phyloP scores from a whole-genome alignment of 2,329 filamentous ascomycete genomes.

The Davidsoniella neocaledoniae region DNA sequence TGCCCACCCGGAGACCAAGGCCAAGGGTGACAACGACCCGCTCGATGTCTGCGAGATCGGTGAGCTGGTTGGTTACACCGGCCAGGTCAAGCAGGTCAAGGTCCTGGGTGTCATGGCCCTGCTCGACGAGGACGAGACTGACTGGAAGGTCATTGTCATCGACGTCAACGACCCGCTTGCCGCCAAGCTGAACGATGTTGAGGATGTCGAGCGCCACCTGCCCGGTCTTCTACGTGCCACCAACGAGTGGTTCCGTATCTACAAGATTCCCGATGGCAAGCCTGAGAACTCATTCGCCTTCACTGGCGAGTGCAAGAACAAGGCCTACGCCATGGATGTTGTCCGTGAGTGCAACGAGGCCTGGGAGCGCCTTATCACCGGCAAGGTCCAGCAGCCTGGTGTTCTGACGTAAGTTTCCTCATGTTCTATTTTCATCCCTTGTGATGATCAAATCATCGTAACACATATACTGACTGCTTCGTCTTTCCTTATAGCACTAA shows the following conservation, averaged over 20 bases:
- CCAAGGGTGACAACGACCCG: constrained; percentile 98
- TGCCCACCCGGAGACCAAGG: constrained; percentile 96
- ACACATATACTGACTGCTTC: constrained; percentile 1
- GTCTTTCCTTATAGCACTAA: constrained; percentile 49
- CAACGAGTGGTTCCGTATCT: constrained; percentile 99
- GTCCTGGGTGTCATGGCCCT: constrained; percentile 98
- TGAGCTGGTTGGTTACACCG: constrained; percentile 88
- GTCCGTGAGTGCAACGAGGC: constrained; percentile 91
- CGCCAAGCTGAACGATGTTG: constrained; percentile 90
- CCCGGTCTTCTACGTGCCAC: constrained; percentile 92
- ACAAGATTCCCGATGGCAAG: constrained; percentile 99
- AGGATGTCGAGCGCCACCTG: constrained; percentile 97
- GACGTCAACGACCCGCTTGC: constrained; percentile 96
- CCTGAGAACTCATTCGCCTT: constrained; percentile 99
- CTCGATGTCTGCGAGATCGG: constrained; percentile 99
- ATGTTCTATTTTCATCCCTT: background rate
- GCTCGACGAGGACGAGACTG: constrained; percentile 97
- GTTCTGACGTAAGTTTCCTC: constrained; percentile 57
- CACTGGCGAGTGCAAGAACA: constrained; percentile 99
- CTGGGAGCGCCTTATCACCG: constrained; percentile 89
- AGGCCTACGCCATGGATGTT: constrained; percentile 90
- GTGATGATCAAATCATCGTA: background rate
- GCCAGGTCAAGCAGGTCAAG: constrained; percentile 99
- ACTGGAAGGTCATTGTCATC: constrained; percentile 99
- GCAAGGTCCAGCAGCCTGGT: constrained; percentile 63